Evolutionary conservation across 805 yeast species (phyloP), one percentile per base, ranked within the genome.

Genomic region (Yarrowia sp.): DNA sequence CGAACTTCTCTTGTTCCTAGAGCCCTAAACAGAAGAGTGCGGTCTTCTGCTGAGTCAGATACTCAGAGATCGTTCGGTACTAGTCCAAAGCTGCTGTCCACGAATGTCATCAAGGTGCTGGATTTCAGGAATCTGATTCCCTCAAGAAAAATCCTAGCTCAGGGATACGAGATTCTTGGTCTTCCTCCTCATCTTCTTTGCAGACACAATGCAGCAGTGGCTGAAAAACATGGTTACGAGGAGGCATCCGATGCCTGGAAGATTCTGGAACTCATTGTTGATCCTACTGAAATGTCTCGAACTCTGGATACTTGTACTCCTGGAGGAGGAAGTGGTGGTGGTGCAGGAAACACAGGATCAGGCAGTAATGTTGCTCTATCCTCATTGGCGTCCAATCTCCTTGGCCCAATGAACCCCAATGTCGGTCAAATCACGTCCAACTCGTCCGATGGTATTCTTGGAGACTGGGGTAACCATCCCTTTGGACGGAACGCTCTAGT

Each of bases 171-270:
- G 47, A 76, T 82, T 1, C 68, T 74, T 9, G 80, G 82, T 13
- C 66, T 63, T 0, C 68, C 86, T 1, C 89, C 95, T 0, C 87
- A 85, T 61, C 82, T 81, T 39, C 76, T 91, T 68, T 92, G 96
- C 0, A 75, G 80, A 10, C 85, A 89, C 74, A 93, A 94, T 74
- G 86, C 92, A 0, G 78, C 79, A 24, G 88, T 93, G 2, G 96
- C 97, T 1, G 80, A 79, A 33, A 83, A 83, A 63, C 81, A 84
- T 76, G 91, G 90, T 0, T 82, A 84, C 61, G 78, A 78, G 9
- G 91, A 86, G 24, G 80, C 91, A 1, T 86, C 90, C 9, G 87
- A 89, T 70, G 87, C 90, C 36, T 93, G 98, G 98, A 84, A 81
- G 17, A 61, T 79, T 38, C 66, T 75, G 0, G 72, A 61, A 14